Base-by-base conservation (phyloP, 257 asterid species). In the Nicotiana attenuata region DNA sequence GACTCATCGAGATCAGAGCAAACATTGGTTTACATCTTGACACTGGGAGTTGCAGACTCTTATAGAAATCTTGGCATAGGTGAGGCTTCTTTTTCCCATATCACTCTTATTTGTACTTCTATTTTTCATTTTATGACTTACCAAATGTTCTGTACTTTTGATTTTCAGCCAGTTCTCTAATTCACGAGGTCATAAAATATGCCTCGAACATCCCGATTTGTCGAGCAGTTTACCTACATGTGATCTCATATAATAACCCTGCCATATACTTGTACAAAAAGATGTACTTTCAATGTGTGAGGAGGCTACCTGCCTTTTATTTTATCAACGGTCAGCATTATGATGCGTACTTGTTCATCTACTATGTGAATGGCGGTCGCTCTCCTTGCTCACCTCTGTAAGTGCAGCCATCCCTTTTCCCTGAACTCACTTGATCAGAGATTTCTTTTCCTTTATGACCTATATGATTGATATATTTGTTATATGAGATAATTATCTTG, bases 361-460 rank as follows among this genome's bases (percentile, higher is more conserved):
- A 92, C 90, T 94, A 91, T 81, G 98, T 94, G 80, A 96, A 96
- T 80, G 97, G 97, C 13, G 94, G 98, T 50, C 97, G 98, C 78
- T 94, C 99, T 85, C 96, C 98, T 61, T 96, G 99, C 92, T 96
- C 98, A 64, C 97, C 94, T 14, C 81, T 94, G 98, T 96, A 90
- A 93, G 99, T 94, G 78, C 68, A 80, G 68, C 38, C 78, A 35
- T 75, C 65, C 38, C 26, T 71, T 8, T 65, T 77, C 50, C 11
- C 29, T 45, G 22, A 26, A 45, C 65, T 35, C 57, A 13, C 29
- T 19, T 41, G 14, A 59, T 9, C 20, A 11, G 4, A 17, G 13
- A 10, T 28, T 29, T 16, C 80, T 20, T 53, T 52, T 35, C 35
- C 52, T 35, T 65, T 61, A 14, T 47, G 81, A 75, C 63, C 57